These are phyloP conservation scores for Magnolia kwangsiensis DNA, from an alignment of 164 flowering plant species.

Conservation along the genomic window DNA sequence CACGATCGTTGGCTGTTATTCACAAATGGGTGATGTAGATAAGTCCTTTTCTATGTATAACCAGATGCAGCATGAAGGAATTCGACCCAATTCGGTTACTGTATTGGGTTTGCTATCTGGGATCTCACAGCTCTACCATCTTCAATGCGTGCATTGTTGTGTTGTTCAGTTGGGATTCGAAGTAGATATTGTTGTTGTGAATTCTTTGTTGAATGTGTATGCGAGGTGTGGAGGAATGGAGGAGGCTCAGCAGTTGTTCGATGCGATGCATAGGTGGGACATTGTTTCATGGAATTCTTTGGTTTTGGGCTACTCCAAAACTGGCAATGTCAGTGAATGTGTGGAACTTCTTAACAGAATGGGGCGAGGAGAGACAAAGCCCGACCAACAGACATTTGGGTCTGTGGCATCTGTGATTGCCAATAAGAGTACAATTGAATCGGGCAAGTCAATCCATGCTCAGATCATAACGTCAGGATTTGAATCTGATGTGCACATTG, in stretches of 20 bases:
- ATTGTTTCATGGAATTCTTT: slow-evolving; percentile 79
- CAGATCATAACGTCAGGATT: slow-evolving; percentile 48
- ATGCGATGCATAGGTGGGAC: slow-evolving; percentile 47
- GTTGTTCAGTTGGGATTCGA: slow-evolving; percentile 42
- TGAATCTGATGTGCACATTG: slow-evolving; percentile 37
- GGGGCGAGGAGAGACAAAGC: slow-evolving; percentile 40
- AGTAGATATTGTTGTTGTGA: slow-evolving; percentile 35
- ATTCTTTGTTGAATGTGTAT: slow-evolving; percentile 62
- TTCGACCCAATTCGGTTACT: slow-evolving; percentile 62
- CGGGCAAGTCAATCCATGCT: slow-evolving; percentile 61
- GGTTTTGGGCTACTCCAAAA: slow-evolving; percentile 48
- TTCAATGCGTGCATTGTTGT: slow-evolving; percentile 54
- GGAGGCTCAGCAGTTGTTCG: slow-evolving; percentile 49
- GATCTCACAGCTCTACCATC: slow-evolving; percentile 24
- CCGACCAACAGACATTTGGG: slow-evolving; percentile 60
- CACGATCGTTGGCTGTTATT: slow-evolving; percentile 64
- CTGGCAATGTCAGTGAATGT: slow-evolving; percentile 36
- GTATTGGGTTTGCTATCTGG: slow-evolving; percentile 54
- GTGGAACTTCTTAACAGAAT: slow-evolving; percentile 44
- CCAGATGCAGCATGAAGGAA: slow-evolving; percentile 45
- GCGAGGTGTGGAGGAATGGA: slow-evolving; percentile 51
- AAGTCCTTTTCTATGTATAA: slow-evolving; percentile 46
- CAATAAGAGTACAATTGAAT: slow-evolving; percentile 20
- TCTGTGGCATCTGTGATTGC: slow-evolving; percentile 40
- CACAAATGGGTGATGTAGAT: slow-evolving; percentile 36